Base-by-base conservation (phyloP, 441 rosid genomes). In the Adansonia grandidieri region DNA sequence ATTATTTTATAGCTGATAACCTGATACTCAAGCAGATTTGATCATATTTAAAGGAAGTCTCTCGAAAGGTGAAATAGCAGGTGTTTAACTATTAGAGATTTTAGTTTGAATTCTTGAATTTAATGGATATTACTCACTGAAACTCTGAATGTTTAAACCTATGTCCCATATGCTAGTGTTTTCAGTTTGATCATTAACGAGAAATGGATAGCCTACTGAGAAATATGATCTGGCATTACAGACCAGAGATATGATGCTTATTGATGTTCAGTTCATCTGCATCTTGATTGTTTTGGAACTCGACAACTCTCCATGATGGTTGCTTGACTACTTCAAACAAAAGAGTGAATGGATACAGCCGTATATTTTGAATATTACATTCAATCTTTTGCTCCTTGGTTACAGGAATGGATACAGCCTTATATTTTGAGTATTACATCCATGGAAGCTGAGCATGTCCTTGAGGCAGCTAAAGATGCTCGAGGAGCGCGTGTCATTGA, bases 401-500 rank as follows among this genome's bases (percentile, higher is more conserved):
- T 53, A 20, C 92, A 96, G 99, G 93, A 91, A 76, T 79, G 83
- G 78, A 88, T 90, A 87, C 93, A 89, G 85, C 92, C 93, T 69
- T 91, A 82, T 80, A 78, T 92, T 79, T 60, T 74, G 50, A 94
- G 97, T 83, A 80, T 96, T 20, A 78, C 90, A 81, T 89, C 89
- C 77, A 87, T 96, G 96, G 94, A 91, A 83, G 81, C 80, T 72
- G 94, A 91, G 22, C 90, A 89, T 79, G 86, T 88, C 78, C 75
- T 88, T 77, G 91, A 91, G 87, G 81, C 89, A 20, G 92, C 92
- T 77, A 91, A 89, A 85, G 96, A 96, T 85, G 82, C 87, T 32
- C 90, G 89, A 7, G 98, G 99, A 72, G 92, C 97, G 13, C 92
- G 87, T 44, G 94, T 87, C 63, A 87, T 96, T 62, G 99, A 96